Conservation (phyloP, 345 rosid species). For the Moricandia arvensis region DNA sequence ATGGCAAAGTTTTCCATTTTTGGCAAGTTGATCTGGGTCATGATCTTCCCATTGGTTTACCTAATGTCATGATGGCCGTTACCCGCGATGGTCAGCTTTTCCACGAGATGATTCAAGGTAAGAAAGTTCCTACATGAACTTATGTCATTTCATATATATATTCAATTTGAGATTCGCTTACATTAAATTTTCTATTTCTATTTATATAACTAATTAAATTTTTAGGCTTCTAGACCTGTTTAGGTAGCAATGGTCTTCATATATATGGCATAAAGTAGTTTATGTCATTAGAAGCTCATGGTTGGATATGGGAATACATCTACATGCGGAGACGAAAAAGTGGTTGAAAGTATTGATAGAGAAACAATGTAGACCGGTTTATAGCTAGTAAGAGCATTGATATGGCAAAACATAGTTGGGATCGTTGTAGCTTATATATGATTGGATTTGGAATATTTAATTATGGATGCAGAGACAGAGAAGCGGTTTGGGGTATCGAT, state of each 20-base stretch:
- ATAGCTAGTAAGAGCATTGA: not conserved
- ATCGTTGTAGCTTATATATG: not conserved
- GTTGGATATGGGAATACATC: not conserved
- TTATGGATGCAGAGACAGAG: constrained; percentile 44
- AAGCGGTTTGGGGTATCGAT: constrained; percentile 51
- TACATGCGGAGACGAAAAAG: not conserved
- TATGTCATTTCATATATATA: not conserved
- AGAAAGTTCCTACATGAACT: not conserved
- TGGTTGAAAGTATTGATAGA: not conserved
- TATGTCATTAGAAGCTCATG: not conserved
- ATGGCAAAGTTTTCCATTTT: constrained; percentile 73
- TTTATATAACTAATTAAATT: not conserved
- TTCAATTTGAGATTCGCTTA: not conserved
- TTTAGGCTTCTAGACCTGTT: not conserved
- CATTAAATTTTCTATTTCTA: not conserved
- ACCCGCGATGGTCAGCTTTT: constrained; percentile 71
- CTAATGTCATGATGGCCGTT: constrained; percentile 72
- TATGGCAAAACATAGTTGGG: not conserved
- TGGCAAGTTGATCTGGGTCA: constrained; percentile 89
- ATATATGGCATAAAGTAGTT: not conserved
- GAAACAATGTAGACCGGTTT: not conserved
- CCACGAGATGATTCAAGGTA: constrained; percentile 49
- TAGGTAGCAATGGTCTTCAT: not conserved
- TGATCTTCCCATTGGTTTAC: constrained; percentile 68
- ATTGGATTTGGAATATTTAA: not conserved